Evolutionary conservation across 192 early-diverging fungal species (phyloP).

Genomic region (Physocladia obscura): DNA sequence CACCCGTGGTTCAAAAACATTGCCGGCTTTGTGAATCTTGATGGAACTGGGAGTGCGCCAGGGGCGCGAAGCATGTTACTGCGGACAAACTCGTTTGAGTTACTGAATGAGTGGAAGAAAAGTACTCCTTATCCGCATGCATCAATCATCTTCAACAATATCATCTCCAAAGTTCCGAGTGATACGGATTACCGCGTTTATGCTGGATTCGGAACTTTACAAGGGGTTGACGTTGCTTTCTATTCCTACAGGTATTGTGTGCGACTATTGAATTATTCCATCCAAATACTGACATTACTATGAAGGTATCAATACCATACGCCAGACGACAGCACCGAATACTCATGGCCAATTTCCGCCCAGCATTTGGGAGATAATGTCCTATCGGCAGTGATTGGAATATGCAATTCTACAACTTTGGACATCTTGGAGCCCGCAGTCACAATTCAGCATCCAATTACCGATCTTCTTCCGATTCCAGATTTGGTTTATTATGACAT

Average conservation of each 20-base stretch:
- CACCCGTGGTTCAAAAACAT: constrained; percentile 43
- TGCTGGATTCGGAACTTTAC: constrained; percentile 24
- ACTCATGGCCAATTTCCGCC: constrained; percentile 28
- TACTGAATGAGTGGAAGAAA: constrained; percentile 29
- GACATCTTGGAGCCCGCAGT: not conserved
- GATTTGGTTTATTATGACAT: constrained; percentile 47
- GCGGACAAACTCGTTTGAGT: constrained; percentile 38
- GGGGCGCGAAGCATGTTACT: constrained; percentile 36
- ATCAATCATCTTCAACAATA: constrained; percentile 43
- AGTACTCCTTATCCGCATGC: constrained; percentile 45
- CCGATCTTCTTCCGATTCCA: constrained; percentile 3
- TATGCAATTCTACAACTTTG: constrained; percentile 18
- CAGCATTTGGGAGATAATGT: constrained; percentile 53
- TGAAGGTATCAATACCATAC: constrained; percentile 50
- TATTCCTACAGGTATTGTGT: constrained; percentile 28
- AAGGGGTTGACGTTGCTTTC: constrained; percentile 51
- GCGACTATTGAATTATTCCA: not conserved
- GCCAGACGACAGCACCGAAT: constrained; percentile 35
- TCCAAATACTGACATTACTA: constrained; percentile 12
- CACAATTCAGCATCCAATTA: not conserved
- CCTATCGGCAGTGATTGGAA: constrained; percentile 18
- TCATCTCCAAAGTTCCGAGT: constrained; percentile 33
- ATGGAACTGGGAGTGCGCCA: constrained; percentile 44
- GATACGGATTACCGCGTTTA: constrained; percentile 50
- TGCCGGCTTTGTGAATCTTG: constrained; percentile 52